phyloP scores from a whole-genome alignment of 345 rosid species.

The Salix purpurea region DNA sequence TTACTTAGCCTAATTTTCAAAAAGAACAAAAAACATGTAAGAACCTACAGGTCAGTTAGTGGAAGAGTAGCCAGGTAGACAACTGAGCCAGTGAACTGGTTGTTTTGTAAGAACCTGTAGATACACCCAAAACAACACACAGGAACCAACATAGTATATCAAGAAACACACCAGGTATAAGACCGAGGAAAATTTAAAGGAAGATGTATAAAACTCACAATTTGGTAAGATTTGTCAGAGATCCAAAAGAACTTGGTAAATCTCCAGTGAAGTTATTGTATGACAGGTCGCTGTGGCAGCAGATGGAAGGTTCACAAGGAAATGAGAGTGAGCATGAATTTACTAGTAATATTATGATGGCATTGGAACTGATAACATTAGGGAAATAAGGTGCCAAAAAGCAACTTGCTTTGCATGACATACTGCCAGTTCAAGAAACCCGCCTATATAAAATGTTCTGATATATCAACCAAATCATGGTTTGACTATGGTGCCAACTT shows the following conservation, averaged over 20 bases:
- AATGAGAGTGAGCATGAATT: neutral
- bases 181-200: slow-evolving; percentile 4
- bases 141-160: slow-evolving; percentile 2
- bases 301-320: neutral
- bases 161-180: neutral
- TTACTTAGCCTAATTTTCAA: slow-evolving; percentile 7
- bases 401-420: neutral
- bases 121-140: neutral
- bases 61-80: slow-evolving; percentile 68
- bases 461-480: neutral
- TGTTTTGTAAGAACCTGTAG: slow-evolving; percentile 75
- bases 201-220: slow-evolving; percentile 47
- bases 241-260: slow-evolving; percentile 76
- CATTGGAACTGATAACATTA: neutral
- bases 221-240: slow-evolving; percentile 58
- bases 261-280: slow-evolving; percentile 78
- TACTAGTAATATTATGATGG: neutral
- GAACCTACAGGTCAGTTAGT: slow-evolving; percentile 64
- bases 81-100: slow-evolving; percentile 87
- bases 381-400: neutral
- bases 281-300: slow-evolving; percentile 70
- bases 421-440: too few species aligned
- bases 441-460: neutral
- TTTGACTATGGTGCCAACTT: neutral
- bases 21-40: slow-evolving; percentile 5